These are phyloP conservation scores for Paraphoma sp. DNA, from an alignment of 2,329 filamentous ascomycete species.

Conservation along the genomic window DNA sequence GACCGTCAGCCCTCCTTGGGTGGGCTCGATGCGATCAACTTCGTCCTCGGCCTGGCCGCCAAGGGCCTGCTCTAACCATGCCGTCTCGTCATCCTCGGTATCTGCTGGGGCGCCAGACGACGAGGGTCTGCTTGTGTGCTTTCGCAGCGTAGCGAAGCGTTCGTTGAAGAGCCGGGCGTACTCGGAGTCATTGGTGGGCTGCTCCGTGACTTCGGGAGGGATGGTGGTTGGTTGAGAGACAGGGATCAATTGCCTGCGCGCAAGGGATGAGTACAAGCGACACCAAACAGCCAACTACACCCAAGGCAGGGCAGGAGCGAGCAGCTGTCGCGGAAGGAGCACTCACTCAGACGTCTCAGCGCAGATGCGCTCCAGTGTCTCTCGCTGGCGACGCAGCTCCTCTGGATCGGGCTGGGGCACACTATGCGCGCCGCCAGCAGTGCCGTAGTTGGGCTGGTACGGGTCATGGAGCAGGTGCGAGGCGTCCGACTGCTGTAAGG, in stretches of 20 bases:
- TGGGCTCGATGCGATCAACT: slow-evolving; percentile 24
- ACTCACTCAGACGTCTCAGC: slow-evolving; percentile 57
- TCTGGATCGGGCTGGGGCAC: slow-evolving; percentile 55
- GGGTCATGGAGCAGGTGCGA: slow-evolving; percentile 55
- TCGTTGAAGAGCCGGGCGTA: slow-evolving; percentile 52
- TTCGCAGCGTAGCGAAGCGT: slow-evolving; percentile 43
- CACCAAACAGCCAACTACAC: background rate
- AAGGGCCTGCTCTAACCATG: slow-evolving; percentile 42
- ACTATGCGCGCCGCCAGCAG: slow-evolving; percentile 43
- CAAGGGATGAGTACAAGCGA: slow-evolving; percentile 33
- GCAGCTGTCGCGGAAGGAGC: slow-evolving; percentile 2
- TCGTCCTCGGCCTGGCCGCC: slow-evolving; percentile 29
- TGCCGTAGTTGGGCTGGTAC: slow-evolving; percentile 55
- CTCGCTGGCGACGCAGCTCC: slow-evolving; percentile 56
- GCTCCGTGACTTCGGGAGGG: slow-evolving; percentile 46
- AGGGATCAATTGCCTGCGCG: slow-evolving; percentile 56
- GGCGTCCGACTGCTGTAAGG: slow-evolving; percentile 52
- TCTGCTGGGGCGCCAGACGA: slow-evolving; percentile 20
- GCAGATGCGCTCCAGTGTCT: slow-evolving; percentile 57
- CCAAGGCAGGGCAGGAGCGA: too few relatives aligned
- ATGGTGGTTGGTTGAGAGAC: slow-evolving; percentile 54
- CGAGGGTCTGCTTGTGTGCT: slow-evolving; percentile 28
- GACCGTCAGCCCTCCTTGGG: slow-evolving; percentile 44
- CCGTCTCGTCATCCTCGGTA: slow-evolving; percentile 42
- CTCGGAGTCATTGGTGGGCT: slow-evolving; percentile 40